A percentile compares a stretch with the other conserved stretches of the same genome.
Conservation (phyloP, 768 basidiomycete species). For the Tylopilus rubrobrunneus region DNA sequence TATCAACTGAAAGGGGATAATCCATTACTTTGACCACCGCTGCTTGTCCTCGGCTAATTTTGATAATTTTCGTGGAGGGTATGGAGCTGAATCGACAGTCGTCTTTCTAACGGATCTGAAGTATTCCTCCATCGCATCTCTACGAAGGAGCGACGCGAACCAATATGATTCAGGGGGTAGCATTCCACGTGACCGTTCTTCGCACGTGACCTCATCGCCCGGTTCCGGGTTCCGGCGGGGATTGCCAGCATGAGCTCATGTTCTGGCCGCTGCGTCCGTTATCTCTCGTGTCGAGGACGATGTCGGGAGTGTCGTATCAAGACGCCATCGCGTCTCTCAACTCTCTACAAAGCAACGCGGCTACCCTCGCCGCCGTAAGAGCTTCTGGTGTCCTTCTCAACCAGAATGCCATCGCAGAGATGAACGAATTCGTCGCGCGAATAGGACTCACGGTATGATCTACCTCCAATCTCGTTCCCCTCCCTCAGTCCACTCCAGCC, state of each 20-base stretch:
- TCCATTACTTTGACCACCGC: constrained; percentile 13
- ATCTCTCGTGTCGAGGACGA: constrained; percentile 31
- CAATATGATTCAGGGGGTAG: constrained; percentile 10
- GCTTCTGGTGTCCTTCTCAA: constrained; percentile 57
- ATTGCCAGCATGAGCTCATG: constrained; percentile 2
- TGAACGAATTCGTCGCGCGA: constrained; percentile 81
- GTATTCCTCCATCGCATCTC: constrained; percentile 23
- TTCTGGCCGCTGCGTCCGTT: constrained; percentile 1
- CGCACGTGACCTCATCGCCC: not conserved
- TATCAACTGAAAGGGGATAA: not conserved
- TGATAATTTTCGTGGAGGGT: constrained; percentile 1
- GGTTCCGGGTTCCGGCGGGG: not conserved
- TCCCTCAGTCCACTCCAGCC: constrained; percentile 44
- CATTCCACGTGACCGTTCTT: constrained; percentile 8
- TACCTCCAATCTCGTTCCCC: not conserved
- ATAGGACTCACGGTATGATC: constrained; percentile 79
- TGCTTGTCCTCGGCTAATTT: constrained; percentile 18
- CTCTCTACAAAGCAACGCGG: constrained; percentile 87
- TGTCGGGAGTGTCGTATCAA: constrained; percentile 58
- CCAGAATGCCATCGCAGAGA: constrained; percentile 74
- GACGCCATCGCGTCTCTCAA: constrained; percentile 75
- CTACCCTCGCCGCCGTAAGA: constrained; percentile 80
- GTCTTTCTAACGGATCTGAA: constrained; percentile 23
- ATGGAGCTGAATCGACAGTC: constrained; percentile 2
- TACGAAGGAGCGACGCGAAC: too few species aligned